Base-by-base conservation (phyloP, 495 filamentous ascomycete genomes). In the Rostrohypoxylon terebratum region DNA sequence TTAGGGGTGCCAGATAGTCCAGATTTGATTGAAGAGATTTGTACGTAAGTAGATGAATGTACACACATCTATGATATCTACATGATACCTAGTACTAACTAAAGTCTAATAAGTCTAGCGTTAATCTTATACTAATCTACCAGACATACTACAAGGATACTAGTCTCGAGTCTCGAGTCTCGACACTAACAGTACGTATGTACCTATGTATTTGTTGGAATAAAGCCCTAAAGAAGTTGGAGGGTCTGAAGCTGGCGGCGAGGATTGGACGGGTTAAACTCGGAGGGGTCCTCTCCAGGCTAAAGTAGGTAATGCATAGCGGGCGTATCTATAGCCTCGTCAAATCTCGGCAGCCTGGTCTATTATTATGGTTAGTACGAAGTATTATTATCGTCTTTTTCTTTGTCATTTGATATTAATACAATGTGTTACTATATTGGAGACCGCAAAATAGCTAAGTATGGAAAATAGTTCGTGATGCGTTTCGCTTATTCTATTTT, bases 191-290 rank as follows among this genome's bases (percentile, higher is more conserved):
- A 42, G 38, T 42, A 42, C 38, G 38, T 42, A 42, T 13, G 38
- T 42, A 42, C 38, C 38, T 42, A 14, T 11, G 38, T 42, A 45
- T 45, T 50, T 50, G 47, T 50, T 50, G 47, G 47, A 47, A 47
- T 45, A 25, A n/a, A n/a, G 13, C 25, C 6, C 25, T 23, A 16
- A 18, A 34, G 31, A 8, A 28, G 44, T 45, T 31, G 48, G 57
- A 59, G 18, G 44, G 51, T 9, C 61, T 25, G 59, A 47, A 23
- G 54, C 38, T 34, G 70, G 59, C 25, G 63, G 59, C 47, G 62
- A 54, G 57, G 77, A 79, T 77, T 79, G 77, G 77, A 40, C 69
- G 66, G 77, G 74, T 69, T 74, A 79, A 77, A 77, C 58, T 72
- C 72, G 73, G 60, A 50, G 67, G 63, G 54, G 34, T 34, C 61